Percentiles rank a stretch among this genome's conserved stretches.
phyloP scores from a whole-genome alignment of 345 rosid genomes.

The Hibiscus mutabilis region DNA sequence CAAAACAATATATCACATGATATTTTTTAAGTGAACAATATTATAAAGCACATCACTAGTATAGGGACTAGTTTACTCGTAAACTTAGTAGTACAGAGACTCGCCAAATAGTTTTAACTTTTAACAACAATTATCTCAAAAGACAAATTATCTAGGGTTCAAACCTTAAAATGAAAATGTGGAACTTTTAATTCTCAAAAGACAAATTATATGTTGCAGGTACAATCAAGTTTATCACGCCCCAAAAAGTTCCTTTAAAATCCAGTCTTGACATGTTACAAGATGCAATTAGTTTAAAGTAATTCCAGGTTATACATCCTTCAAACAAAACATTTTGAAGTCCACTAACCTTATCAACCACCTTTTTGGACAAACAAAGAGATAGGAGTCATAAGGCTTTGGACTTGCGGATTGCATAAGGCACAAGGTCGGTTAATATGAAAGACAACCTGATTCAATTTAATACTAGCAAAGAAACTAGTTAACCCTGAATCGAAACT shows the following conservation, averaged over 20 bases:
- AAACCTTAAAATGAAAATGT: too few species aligned
- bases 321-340: background rate
- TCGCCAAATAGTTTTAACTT: too few species aligned
- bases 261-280: background rate
- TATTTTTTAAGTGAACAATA: too few species aligned
- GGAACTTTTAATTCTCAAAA: too few species aligned
- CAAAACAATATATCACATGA: too few species aligned
- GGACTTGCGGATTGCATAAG: background rate
- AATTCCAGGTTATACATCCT: background rate
- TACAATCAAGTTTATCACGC: background rate
- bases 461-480: background rate
- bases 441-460: background rate
- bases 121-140: too few species aligned
- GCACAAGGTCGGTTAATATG: background rate
- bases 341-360: background rate
- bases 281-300: background rate
- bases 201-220: slow-evolving; percentile 5
- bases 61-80: too few species aligned
- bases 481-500: slow-evolving; percentile 28
- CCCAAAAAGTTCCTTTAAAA: background rate
- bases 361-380: background rate
- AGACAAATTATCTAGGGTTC: too few species aligned
- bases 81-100: too few species aligned
- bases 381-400: background rate
- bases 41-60: too few species aligned